Conservation (phyloP, 1,139 yeast species). For the Zygoascus hellenicus region DNA sequence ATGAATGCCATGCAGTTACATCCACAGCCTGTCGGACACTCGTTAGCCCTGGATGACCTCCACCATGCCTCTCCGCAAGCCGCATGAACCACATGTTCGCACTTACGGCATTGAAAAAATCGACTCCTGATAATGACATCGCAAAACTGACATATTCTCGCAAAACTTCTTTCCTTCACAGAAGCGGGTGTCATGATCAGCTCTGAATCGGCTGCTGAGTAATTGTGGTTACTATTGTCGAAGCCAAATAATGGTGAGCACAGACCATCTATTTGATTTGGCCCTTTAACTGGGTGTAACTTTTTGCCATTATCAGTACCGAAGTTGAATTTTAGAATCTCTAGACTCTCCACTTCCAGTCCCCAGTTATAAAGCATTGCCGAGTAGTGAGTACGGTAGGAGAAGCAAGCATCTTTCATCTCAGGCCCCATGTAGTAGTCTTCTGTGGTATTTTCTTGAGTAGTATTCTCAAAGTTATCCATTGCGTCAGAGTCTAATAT, state of each 20-base stretch:
- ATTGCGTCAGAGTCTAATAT: slow-evolving; percentile 51
- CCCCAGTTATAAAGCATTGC: slow-evolving; percentile 82
- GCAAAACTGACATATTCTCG: slow-evolving; percentile 53
- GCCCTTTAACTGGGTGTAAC: neutral
- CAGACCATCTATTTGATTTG: no score
- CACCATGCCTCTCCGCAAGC: slow-evolving; percentile 83
- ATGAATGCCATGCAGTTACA: slow-evolving; percentile 37
- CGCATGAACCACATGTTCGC: slow-evolving; percentile 77
- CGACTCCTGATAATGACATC: slow-evolving; percentile 53
- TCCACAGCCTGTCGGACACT: slow-evolving; percentile 91
- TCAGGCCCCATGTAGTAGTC: slow-evolving; percentile 41
- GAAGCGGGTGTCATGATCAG: slow-evolving; percentile 16
- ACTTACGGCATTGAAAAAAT: slow-evolving; percentile 61
- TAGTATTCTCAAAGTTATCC: slow-evolving; percentile 34
- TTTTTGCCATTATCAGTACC: slow-evolving; percentile 8
- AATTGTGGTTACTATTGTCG: neutral
- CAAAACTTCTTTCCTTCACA: slow-evolving; percentile 14
- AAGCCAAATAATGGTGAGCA: neutral
- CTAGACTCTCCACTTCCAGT: slow-evolving; percentile 66
- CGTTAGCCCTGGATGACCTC: slow-evolving; percentile 43
- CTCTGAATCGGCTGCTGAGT: slow-evolving; percentile 17
- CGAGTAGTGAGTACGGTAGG: slow-evolving; percentile 70
- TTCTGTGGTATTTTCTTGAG: slow-evolving; percentile 18
- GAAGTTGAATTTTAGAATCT: slow-evolving; percentile 66
- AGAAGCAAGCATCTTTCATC: slow-evolving; percentile 41